Base-by-base conservation (phyloP, 257 asterid genomes). In the Striga asiatica region DNA sequence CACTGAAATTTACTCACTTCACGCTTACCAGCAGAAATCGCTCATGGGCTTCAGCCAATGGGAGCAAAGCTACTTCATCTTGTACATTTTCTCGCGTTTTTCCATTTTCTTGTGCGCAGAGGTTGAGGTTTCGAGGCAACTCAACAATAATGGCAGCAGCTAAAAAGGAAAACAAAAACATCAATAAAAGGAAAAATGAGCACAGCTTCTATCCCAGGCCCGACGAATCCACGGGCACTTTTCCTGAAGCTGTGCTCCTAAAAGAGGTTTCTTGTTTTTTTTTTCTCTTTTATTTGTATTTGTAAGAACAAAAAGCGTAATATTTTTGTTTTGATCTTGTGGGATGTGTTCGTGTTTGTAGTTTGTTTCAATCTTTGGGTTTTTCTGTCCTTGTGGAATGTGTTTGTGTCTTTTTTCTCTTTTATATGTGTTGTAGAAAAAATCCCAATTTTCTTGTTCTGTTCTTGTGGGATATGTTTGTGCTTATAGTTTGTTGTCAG, bases 171-270 rank as follows among this genome's bases (percentile, higher is more conserved):
- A 48, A 61, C 1, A 66, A 50, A 16, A 62, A 46, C 34, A 6
- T 1, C 29, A 27, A 41, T 28, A 68, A 56, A 55, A 71, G 58
- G 68, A 76, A 74, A 49, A 82, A 67, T 54, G 64, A 62, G 9
- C 89, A 82, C 37, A 80, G 85, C 72, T 80, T 80, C 66, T 53
- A 66, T 31, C 61, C 87, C 10, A 70, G 74, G 66, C 87, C 87
- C 4, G 85, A 82, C 72, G 95, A 85, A 70, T 71, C 85, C 39
- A 85, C 73, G 3, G 95, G 93, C 46, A 89, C 85, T 52, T 85
- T 82, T 25, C 95, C 95, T 8, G 95, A 85, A 80, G 78, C 83
- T 34, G 79, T 82, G 29, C 79, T 82, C 46, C 95, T 82, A 34
- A 85, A 68, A 76, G 71, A 78, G 89, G 95, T 79, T 28, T 50